Evolutionary conservation across 2,329 filamentous ascomycete species (phyloP), one percentile per base, ranked within the genome.

Genomic region (Aspergillus thermomutatus): DNA sequence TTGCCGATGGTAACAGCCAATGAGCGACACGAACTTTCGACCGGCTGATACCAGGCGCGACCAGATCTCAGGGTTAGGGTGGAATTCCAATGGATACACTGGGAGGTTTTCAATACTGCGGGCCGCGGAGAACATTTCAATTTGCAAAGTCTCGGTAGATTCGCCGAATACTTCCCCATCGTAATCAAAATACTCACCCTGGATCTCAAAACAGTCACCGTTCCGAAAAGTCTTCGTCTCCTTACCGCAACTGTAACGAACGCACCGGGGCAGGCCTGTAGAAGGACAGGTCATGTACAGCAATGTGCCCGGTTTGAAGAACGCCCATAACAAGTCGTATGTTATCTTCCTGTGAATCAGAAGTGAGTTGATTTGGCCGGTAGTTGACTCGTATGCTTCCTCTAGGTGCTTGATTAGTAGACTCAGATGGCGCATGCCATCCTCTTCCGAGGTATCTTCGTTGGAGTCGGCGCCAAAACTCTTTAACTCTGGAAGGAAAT

Each of bases 221-320:
- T 56, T 50, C 28, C 46, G 26, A 19, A 52, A 31, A 11, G 52
- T 57, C 37, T 55, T 55, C 25, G 53, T 62, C 52, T 64, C 57
- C 21, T 55, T 47, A 26, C 60, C 50, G 25, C 47, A 54, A 49
- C 54, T 53, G 51, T 63, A 64, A 46, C 40, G 26, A 47, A 64
- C 45, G 50, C 57, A 65, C 45, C 41, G 49, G 21, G 55, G 57
- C 49, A 54, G 31, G 17, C 50, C 50, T 25, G 52, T 57, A 28
- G 25, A 41, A 23, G 31, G 26, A 34, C 55, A 57, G 46, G 52
- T 60, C 41, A 62, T 67, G 57, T 64, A 68, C 6, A 66, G 55
- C 23, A 61, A 28, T 10, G 55, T 56, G 46, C 69, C 68, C 41
- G 61, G 63, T 54, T 72, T 72, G 50, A 73, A 73, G 19, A 73